Evolutionary conservation across 202 grass and related monocot species (phyloP).

Genomic region (Dendrocalamus latiflorus): DNA sequence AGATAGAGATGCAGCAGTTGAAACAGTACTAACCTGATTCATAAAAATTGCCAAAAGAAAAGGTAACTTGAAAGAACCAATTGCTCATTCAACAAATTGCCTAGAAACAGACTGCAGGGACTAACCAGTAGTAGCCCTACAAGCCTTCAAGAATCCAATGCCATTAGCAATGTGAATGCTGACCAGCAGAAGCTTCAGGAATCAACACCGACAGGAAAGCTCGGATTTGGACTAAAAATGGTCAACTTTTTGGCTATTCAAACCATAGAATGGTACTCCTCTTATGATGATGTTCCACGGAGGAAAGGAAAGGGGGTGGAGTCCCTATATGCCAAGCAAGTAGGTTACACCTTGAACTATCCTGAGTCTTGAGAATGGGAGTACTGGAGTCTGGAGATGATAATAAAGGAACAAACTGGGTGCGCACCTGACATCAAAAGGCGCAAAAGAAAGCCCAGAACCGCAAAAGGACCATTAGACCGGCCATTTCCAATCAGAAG

Average conservation of each 20-base stretch:
- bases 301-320: neutral
- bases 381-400: neutral
- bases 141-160: neutral
- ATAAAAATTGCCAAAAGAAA: neutral
- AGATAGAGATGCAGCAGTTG: neutral
- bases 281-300: constrained; percentile 7
- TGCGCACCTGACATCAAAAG: constrained; percentile 22
- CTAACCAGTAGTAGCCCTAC: neutral
- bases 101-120: neutral
- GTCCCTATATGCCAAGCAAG: neutral
- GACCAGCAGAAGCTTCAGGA: neutral
- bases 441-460: neutral
- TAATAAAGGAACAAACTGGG: neutral
- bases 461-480: neutral
- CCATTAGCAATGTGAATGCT: neutral
- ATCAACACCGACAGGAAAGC: neutral
- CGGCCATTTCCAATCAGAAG: constrained; percentile 15
- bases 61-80: neutral
- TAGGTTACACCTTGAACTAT: neutral
- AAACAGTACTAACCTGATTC: neutral
- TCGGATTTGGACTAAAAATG: neutral
- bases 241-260: constrained; percentile 19
- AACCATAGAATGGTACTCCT: constrained; percentile 7
- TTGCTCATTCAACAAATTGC: neutral
- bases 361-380: neutral